A percentile compares a stretch with the other conserved stretches of the same genome.
Conservation (phyloP, 2,329 filamentous ascomycete genomes). For the Colletotrichum neosansevieriae region DNA sequence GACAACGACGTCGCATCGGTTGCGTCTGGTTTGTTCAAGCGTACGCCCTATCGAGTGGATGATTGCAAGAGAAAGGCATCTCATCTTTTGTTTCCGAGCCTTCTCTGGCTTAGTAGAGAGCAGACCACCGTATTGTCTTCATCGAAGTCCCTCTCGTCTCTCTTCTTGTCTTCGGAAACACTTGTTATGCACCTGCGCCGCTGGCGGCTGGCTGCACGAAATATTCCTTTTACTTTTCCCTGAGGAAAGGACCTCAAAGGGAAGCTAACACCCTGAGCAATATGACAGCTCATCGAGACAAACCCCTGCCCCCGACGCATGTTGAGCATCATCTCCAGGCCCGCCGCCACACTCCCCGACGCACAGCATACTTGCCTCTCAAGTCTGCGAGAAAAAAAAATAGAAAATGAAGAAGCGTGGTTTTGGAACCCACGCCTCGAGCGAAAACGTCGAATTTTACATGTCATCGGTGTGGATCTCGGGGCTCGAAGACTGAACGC, state of each 20-base stretch:
- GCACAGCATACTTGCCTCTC: neutral
- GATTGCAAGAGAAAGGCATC: neutral
- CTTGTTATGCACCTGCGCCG: constrained; percentile 23
- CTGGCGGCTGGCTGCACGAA: constrained; percentile 27
- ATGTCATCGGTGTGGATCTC: constrained; percentile 25
- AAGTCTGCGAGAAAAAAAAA: neutral
- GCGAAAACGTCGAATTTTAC: constrained; percentile 10
- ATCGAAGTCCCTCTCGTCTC: neutral
- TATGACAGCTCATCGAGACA: constrained; percentile 24
- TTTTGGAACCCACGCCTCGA: neutral
- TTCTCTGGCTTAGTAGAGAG: too few species aligned
- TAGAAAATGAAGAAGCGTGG: too few species aligned
- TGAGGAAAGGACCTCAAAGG: constrained; percentile 14
- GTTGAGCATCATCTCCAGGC: constrained; percentile 6
- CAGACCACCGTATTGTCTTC: neutral
- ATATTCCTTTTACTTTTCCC: constrained; percentile 16
- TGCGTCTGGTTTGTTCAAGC: neutral
- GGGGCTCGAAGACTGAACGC: neutral
- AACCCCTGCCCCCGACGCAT: constrained; percentile 15
- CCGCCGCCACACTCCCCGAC: neutral
- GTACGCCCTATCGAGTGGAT: neutral
- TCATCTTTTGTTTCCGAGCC: too few species aligned
- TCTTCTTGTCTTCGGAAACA: constrained; percentile 2
- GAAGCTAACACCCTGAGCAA: constrained; percentile 13
- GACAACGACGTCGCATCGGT: constrained; percentile 12